A percentile compares a stretch with the other conserved stretches of the same genome.
Conservation (phyloP, 78 protist genomes). For the Dictyostelium purpureum region DNA sequence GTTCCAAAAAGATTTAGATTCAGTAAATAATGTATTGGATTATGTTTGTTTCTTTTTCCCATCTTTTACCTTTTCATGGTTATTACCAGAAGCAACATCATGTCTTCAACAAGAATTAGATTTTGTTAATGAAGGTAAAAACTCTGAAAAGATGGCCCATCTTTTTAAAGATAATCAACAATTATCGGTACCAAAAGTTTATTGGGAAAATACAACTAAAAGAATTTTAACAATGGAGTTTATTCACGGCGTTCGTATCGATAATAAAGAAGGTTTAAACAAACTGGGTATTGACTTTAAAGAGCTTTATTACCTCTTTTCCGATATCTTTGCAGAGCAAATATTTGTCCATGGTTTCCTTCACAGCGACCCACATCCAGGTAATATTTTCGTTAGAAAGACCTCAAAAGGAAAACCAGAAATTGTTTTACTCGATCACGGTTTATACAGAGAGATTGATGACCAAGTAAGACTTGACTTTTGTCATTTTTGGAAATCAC, state of each 20-base stretch:
- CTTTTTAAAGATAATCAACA: conserved; percentile 37
- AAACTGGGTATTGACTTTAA: conserved; percentile 37
- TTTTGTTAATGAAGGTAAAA: conserved; percentile 75
- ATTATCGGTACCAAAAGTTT: conserved; percentile 71
- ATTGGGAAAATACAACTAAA: conserved; percentile 53
- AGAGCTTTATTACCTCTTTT: conserved; percentile 45
- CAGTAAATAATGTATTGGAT: conserved; percentile 20
- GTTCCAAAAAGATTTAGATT: conserved; percentile 64
- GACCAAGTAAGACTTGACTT: conserved; percentile 54
- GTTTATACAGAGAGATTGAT: conserved; percentile 67
- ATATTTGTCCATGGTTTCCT: conserved; percentile 80
- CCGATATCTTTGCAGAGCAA: conserved; percentile 44
- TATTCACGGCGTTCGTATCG: conserved; percentile 80
- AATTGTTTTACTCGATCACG: conserved; percentile 84
- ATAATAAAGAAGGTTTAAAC: conserved; percentile 46
- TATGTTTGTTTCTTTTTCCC: conserved; percentile 62
- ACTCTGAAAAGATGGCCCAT: conserved; percentile 63
- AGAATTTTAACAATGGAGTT: conserved; percentile 85
- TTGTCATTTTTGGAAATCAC: conserved; percentile 67
- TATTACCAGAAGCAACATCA: conserved; percentile 64
- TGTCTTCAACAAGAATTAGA: conserved; percentile 76
- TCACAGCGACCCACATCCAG: conserved; percentile 83
- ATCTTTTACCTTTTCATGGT: conserved; percentile 72
- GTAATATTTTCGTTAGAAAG: conserved; percentile 72
- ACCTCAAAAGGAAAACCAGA: conserved; percentile 22